Evolutionary conservation across 768 basidiomycete species (phyloP), one percentile per base, ranked within the genome.

Genomic region (Gyrodon lividus): DNA sequence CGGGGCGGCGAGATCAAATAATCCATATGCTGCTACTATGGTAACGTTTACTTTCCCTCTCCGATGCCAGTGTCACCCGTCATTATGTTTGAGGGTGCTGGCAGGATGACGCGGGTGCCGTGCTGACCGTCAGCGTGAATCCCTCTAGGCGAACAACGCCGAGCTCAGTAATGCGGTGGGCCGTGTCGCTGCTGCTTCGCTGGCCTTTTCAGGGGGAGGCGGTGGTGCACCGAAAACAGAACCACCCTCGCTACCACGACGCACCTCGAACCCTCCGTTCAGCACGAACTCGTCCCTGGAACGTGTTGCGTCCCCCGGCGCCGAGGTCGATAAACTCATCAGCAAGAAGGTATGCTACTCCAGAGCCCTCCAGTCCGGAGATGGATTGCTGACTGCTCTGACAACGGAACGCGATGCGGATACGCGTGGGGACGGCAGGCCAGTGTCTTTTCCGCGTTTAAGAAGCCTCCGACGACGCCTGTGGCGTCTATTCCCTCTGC

Each of bases 131-230:
- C 31, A 12, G 12, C 31, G 5, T 31, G 31, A 31, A 14, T 22
- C 10, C 43, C 13, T 31, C 28, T 52, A 75, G 74, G 70, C 70
- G 9, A 62, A 69, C 39, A 74, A 74, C 55, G 71, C 71, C 30
- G 76, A 79, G 42, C 57, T 73, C 8, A 63, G 61, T 19, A 72
- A 64, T 44, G 72, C 77, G 9, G 67, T 77, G 31, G 82, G 82
- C 6, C 76, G 82, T 22, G 76, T 86, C 26, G 82, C 84, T 1
- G 81, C 84, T 5, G 78, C 81, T 3, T 74, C 81, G 17, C 63
- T 74, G 9, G 72, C 78, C 30, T 77, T 82, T 56, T 67, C 62
- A 6, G 51, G 56, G 13, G 51, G 45, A 13, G 46, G 39, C 13
- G 17, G 23, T 16, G 35, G 43, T 2, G 30, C 47, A 2, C 10